phyloP scores from a whole-genome alignment of 345 rosid species.

The Gynandropsis gynandra region DNA sequence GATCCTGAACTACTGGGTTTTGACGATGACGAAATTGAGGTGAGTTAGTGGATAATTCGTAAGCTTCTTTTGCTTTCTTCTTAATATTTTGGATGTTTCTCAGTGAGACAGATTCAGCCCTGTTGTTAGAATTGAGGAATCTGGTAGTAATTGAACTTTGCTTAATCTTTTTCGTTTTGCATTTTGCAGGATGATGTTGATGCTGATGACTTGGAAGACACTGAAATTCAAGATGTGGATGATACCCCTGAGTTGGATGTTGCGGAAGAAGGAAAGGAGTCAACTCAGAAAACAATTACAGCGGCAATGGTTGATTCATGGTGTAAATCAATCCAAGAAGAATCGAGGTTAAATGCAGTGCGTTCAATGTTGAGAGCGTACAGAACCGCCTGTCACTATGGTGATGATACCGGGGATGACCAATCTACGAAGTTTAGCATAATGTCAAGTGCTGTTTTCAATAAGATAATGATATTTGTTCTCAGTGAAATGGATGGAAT shows the following conservation, averaged over 20 bases:
- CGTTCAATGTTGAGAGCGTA: slow-evolving; percentile 83
- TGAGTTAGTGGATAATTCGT: slow-evolving; percentile 24
- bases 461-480: slow-evolving; percentile 72
- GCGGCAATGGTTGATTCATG: slow-evolving; percentile 70
- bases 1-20: slow-evolving; percentile 71
- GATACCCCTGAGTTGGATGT: slow-evolving; percentile 26
- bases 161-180: slow-evolving; percentile 17
- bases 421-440: slow-evolving; percentile 45
- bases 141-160: not conserved
- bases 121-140: too few species aligned
- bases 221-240: slow-evolving; percentile 30
- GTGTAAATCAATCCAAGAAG: slow-evolving; percentile 52
- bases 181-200: slow-evolving; percentile 31
- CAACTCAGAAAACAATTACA: slow-evolving; percentile 48
- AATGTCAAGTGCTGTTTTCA: slow-evolving; percentile 81
- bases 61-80: slow-evolving; percentile 1
- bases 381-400: slow-evolving; percentile 90
- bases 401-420: slow-evolving; percentile 77
- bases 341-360: slow-evolving; percentile 51
- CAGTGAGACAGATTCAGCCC: too few species aligned
- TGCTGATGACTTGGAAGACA: slow-evolving; percentile 47
- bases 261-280: slow-evolving; percentile 33
- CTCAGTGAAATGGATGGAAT: slow-evolving; percentile 79
- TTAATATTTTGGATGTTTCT: too few species aligned
- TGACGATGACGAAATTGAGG: slow-evolving; percentile 68